phyloP scores from a whole-genome alignment of 306 rosid genomes.

The Rosa chinensis region DNA sequence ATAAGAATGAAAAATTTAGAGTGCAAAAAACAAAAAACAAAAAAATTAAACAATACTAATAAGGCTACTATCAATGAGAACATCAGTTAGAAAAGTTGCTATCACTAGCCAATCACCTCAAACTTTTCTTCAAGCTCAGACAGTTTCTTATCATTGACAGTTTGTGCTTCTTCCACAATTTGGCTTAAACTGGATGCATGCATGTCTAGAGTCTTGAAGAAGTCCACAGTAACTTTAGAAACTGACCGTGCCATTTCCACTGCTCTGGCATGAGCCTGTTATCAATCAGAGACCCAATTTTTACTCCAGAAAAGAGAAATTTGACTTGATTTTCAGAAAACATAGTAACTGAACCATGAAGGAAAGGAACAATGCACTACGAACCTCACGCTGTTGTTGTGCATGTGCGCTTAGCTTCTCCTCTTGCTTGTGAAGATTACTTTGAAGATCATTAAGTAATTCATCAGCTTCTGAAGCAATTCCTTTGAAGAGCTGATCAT shows the following conservation, averaged over 20 bases:
- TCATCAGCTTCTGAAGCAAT: conserved; percentile 93
- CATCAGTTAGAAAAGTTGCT: conserved; percentile 11
- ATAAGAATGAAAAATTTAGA: background rate
- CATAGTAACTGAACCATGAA: background rate
- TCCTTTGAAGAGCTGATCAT: conserved; percentile 85
- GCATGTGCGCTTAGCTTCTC: conserved; percentile 82
- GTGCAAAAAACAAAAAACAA: background rate
- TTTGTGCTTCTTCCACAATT: conserved; percentile 84
- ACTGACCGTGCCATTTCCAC: conserved; percentile 79
- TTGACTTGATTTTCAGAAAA: conserved; percentile 9
- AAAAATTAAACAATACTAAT: background rate
- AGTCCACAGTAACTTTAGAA: conserved; percentile 83
- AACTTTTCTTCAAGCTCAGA: conserved; percentile 88
- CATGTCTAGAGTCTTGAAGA: conserved; percentile 72
- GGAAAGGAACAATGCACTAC: conserved; percentile 19
- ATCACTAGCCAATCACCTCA: conserved; percentile 58
- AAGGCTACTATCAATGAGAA: conserved; percentile 8
- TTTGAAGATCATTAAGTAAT: conserved; percentile 80
- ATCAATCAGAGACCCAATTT: conserved; percentile 1
- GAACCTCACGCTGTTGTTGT: conserved; percentile 84
- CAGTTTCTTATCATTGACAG: conserved; percentile 72
- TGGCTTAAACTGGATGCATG: conserved; percentile 83
- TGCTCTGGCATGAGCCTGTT: conserved; percentile 93
- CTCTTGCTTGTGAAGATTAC: conserved; percentile 86
- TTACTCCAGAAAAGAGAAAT: conserved; percentile 8